Base-by-base conservation (phyloP, 371 early-diverging fungal genomes). In the Mucor racemosus region DNA sequence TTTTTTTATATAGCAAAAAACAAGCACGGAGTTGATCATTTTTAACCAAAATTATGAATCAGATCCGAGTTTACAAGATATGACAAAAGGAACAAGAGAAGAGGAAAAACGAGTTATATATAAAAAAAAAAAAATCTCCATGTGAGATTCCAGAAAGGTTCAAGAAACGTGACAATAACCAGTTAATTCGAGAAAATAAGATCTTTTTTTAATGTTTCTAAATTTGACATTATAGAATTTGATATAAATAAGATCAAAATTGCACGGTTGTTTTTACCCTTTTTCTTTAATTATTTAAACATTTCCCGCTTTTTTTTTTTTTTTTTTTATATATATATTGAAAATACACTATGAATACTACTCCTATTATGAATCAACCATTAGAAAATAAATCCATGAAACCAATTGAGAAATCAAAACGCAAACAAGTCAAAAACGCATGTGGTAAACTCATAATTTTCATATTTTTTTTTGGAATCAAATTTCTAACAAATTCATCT, bases 341-440 rank as follows among this genome's bases (percentile, higher is more conserved):
- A 26, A 26, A 26, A 26, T 26, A 31, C 34, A 55, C 33, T 55
- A 55, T 55, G 55, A 35, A 55, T 34, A 55, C 35, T n/a, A 13
- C 50, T 50, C 21, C 13, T 50, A 21, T 21, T 50, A 50, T 50
- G 50, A 50, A 19, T 26, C 50, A 19, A 50, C 11, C 26, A 50
- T 14, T 11, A 35, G 35, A 55, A 7, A 35, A 34, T n/a, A 55
- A 13, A 35, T 15, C 54, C 10, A 33, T 44, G 46, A 42, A 42
- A 33, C 33, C 62, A 38, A 36, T 42, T 26, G 69, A 73, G 35
- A 66, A 73, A 48, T 41, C 64, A 7, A 75, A 75, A 34, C 62
- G 75, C 14, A 72, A 75, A 41, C 75, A 75, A 61, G 75, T 75
- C 53, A 75, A 75, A 61, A 75, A 75, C 62, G 75, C 75, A 31